Conservation (phyloP, 176 grass and related monocot genomes). For the Triticum urartu region DNA sequence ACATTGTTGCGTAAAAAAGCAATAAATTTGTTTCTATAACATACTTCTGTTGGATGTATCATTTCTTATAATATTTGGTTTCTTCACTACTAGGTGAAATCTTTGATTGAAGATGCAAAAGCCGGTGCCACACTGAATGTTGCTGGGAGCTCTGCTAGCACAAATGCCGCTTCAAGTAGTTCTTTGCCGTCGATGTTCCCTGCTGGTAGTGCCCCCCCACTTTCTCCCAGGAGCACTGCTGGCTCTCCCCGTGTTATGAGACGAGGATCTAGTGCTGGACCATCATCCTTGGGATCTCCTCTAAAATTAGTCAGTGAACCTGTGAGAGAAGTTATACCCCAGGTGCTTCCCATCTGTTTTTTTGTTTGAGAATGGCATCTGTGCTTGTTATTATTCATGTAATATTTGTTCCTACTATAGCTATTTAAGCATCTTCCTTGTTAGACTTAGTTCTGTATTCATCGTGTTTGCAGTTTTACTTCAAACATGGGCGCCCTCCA, state of each 20-base stretch:
- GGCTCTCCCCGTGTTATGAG: conserved; percentile 87
- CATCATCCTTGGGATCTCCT: conserved; percentile 88
- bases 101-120: conserved; percentile 92
- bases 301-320: conserved; percentile 96
- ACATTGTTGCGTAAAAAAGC: neutral
- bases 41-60: conserved; percentile 1
- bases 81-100: conserved; percentile 62
- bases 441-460: conserved; percentile 20
- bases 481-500: conserved; percentile 85
- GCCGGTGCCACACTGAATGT: conserved; percentile 55
- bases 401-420: conserved; percentile 23
- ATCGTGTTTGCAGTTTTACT: conserved; percentile 76
- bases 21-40: neutral
- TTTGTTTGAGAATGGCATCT: neutral
- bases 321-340: conserved; percentile 92
- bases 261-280: conserved; percentile 60
- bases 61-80: conserved; percentile 34
- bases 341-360: conserved; percentile 46
- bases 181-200: conserved; percentile 93
- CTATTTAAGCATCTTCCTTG: neutral
- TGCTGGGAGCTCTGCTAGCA: conserved; percentile 50
- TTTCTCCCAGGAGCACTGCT: conserved; percentile 88
- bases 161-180: conserved; percentile 55
- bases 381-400: conserved; percentile 1
- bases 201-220: conserved; percentile 91